Conservation (phyloP, 768 basidiomycete species). For the Boletus rufocinnamomeus region DNA sequence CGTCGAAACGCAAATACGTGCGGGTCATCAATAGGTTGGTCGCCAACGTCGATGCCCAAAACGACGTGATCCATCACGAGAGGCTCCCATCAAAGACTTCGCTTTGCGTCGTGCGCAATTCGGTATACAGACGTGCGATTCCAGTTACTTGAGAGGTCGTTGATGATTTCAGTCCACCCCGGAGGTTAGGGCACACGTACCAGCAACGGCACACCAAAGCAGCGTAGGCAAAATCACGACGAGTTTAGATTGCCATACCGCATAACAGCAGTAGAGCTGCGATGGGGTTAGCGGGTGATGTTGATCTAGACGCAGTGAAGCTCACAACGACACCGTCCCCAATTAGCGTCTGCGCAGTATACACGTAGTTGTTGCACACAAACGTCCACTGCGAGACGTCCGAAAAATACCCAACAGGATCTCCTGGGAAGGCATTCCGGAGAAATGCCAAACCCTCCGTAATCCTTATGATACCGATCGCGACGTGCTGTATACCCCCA, state of each 20-base stretch:
- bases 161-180: background rate
- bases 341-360: no score
- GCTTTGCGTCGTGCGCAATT: no score
- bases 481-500: no score
- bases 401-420: no score
- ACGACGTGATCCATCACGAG: background rate
- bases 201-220: constrained; percentile 31
- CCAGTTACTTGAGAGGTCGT: background rate
- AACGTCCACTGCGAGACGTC: no score
- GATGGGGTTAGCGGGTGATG: no score
- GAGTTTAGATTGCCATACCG: constrained; percentile 34
- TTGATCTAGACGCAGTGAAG: no score
- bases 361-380: no score
- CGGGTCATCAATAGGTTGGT: constrained; percentile 6
- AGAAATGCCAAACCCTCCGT: no score
- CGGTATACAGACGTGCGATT: background rate
- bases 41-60: constrained; percentile 4
- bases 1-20: background rate
- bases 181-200: constrained; percentile 27
- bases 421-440: no score
- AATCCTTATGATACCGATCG: no score
- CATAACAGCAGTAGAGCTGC: constrained; percentile 36
- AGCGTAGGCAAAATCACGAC: constrained; percentile 33
- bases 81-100: background rate
- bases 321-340: no score